Evolutionary conservation across 2,329 filamentous ascomycete genomes (phyloP).

Genomic region (Arachnopeziza araneosa): DNA sequence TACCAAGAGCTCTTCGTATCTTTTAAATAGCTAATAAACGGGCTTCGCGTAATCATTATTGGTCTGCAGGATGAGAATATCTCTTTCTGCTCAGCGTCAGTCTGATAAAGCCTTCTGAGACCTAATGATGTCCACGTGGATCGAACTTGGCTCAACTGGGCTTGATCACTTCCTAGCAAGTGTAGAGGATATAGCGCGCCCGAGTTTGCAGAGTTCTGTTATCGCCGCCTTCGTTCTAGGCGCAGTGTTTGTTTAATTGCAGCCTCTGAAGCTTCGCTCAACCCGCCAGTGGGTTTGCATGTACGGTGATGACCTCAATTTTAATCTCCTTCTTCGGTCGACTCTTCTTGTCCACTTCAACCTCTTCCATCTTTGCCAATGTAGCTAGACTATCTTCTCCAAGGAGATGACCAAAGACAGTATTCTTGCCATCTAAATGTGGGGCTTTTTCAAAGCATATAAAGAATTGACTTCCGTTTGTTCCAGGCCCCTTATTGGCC

Average conservation of each 20-base stretch:
- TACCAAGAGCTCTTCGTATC: neutral
- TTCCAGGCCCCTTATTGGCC: conserved; percentile 70
- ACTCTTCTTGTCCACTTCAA: conserved; percentile 73
- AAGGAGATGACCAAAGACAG: conserved; percentile 72
- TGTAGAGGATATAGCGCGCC: neutral
- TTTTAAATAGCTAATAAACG: neutral
- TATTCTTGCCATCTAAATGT: conserved; percentile 79
- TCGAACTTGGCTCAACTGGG: neutral
- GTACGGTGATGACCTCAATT: conserved; percentile 67
- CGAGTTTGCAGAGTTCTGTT: neutral
- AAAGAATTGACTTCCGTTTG: conserved; percentile 79
- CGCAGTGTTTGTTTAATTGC: no score
- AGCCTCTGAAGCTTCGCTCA: conserved; percentile 24
- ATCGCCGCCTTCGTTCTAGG: neutral
- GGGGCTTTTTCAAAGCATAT: conserved; percentile 71
- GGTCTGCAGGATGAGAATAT: neutral
- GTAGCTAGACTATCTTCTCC: conserved; percentile 60
- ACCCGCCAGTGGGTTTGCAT: conserved; percentile 72
- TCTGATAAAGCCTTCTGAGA: neutral
- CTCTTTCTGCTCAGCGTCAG: neutral
- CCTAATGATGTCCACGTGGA: neutral
- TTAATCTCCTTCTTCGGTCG: conserved; percentile 60
- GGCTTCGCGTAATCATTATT: neutral
- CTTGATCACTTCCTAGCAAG: neutral
- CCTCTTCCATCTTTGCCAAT: conserved; percentile 63